Conservation (phyloP, 2,329 filamentous ascomycete species). For the Microcera coccophila region DNA sequence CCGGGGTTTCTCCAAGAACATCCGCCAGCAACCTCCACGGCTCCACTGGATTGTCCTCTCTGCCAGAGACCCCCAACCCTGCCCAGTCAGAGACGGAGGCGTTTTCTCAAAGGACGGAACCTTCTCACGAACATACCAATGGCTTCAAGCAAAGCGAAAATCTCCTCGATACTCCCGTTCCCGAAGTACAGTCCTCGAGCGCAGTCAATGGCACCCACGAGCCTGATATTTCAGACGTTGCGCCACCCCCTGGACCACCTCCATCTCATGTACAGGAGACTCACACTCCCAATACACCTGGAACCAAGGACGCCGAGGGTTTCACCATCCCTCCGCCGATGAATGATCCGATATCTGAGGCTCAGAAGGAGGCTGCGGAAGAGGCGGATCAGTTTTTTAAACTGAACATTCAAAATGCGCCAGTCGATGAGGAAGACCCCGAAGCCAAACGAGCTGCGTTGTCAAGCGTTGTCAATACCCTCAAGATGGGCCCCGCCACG, state of each 20-base stretch:
- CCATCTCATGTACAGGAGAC: conserved; percentile 39
- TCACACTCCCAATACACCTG: conserved; percentile 30
- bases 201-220: conserved; percentile 47
- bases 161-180: conserved; percentile 32
- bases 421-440: conserved; percentile 73
- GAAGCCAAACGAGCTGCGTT: conserved; percentile 70
- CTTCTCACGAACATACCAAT: conserved; percentile 44
- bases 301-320: conserved; percentile 67
- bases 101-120: conserved; percentile 18
- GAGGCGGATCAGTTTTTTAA: conserved; percentile 68
- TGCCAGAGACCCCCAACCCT: conserved; percentile 53
- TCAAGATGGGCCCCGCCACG: conserved; percentile 63
- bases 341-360: conserved; percentile 66
- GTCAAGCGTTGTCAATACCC: conserved; percentile 69
- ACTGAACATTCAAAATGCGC: conserved; percentile 73
- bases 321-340: conserved; percentile 66
- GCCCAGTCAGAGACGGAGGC: conserved; percentile 30
- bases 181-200: conserved; percentile 27
- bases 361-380: conserved; percentile 56
- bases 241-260: conserved; percentile 50
- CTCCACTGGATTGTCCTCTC: conserved; percentile 51
- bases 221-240: conserved; percentile 48
- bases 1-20: conserved; percentile 50
- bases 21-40: conserved; percentile 59
- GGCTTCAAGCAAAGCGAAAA: conserved; percentile 36